These are phyloP conservation scores for Pseudotsuga menziesii DNA, from an alignment of 75 land plant species.

Conservation along the genomic window DNA sequence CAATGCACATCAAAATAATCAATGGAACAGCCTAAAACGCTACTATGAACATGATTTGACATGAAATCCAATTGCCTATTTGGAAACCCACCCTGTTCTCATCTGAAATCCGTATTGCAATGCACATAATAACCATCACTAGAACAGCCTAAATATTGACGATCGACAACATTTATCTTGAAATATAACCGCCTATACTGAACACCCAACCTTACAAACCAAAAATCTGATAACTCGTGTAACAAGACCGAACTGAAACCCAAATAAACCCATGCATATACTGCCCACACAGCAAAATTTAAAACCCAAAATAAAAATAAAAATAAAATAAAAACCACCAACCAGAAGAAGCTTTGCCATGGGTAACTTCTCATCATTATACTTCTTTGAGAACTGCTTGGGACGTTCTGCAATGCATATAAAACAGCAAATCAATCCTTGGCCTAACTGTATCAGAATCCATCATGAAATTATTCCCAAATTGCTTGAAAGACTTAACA, in stretches of 20 bases:
- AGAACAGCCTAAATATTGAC: neutral
- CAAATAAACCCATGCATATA: neutral
- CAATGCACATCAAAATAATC: neutral
- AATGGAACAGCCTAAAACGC: neutral
- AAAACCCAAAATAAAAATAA: constrained; percentile 3
- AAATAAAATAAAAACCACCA: constrained; percentile 5
- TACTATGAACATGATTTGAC: neutral
- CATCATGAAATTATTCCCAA: neutral
- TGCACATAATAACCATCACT: neutral
- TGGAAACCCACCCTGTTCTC: constrained; percentile 33
- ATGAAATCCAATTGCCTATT: neutral
- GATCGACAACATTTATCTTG: neutral
- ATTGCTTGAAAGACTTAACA: neutral
- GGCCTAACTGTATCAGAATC: neutral
- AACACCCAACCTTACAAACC: neutral
- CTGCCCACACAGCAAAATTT: neutral
- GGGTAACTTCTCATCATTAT: constrained; percentile 44
- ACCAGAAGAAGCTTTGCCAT: constrained; percentile 50
- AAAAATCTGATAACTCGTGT: neutral
- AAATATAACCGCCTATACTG: neutral
- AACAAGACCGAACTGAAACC: neutral
- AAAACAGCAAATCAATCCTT: constrained; percentile 5
- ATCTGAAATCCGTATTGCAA: constrained; percentile 60
- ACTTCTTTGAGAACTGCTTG: constrained; percentile 36
- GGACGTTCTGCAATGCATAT: constrained; percentile 31